Evolutionary conservation across 2,329 filamentous ascomycete species (phyloP), one percentile per base, ranked within the genome.

Genomic region (Penicillium sclerotiorum): DNA sequence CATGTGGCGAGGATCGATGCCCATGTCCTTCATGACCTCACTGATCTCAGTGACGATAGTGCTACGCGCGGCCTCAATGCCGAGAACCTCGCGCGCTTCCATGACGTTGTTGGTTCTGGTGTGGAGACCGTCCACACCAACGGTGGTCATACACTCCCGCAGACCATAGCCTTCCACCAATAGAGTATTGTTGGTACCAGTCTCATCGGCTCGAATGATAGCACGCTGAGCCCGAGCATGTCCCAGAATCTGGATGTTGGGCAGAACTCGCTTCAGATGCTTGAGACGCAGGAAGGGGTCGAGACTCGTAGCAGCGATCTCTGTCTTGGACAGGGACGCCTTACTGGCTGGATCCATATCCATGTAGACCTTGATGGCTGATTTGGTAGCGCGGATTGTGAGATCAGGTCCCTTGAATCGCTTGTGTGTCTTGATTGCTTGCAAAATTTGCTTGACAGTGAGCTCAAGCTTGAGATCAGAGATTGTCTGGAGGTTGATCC

Each of bases 1-100:
- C 91, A 99, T 97, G 75, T 99, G 94, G 48, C 94, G 89, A 37
- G 92, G 93, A 73, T 99, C 94, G 64, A 99, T 97, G 71, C 84
- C 86, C 91, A 99, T 96, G 68, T 87, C 85, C 28, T 84, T 84
- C 92, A 97, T 99, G 66, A 97, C 94, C 45, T 81, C 80, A 45
- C 80, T 82, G 63, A 99, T 97, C 76, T 99, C 94, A 38, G 82
- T 78, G 42, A 94, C 89, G 65, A 99, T 97, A 6, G 92, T 95
- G 3, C 82, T 83, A 52, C 93, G 85, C 3, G 94, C 94, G 1
- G 94, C 94, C 77, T 99, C 94, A 36, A 99, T 96, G 42, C 94
- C 94, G 3, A 99, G 83, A 0, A 97, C 86, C 20, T 94, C 85
- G 28, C 84, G 81, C 62, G 86, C 87, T 73, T 99, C 94, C 82